Conservation (phyloP, 805 yeast species). For the Wickerhamomyces chaumierensis region DNA sequence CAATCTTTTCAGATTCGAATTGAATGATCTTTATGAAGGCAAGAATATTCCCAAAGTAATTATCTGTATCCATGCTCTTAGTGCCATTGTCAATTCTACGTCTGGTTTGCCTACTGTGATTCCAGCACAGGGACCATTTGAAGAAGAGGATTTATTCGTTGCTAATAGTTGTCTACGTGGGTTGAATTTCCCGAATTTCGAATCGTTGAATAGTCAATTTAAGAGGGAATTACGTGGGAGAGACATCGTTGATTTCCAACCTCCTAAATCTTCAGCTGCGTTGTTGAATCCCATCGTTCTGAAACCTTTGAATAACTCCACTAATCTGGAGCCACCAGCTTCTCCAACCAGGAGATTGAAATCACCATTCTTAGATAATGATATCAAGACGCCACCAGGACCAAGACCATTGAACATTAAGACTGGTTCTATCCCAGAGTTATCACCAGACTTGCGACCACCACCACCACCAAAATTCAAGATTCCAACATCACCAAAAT, state of each 20-base stretch:
- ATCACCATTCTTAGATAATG: slow-evolving; percentile 11
- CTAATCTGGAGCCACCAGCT: too few relatives aligned
- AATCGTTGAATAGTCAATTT: slow-evolving; percentile 34
- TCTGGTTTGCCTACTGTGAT: slow-evolving; percentile 54
- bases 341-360: slow-evolving; percentile 1
- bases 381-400: slow-evolving; percentile 1
- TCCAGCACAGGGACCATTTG: slow-evolving; percentile 45
- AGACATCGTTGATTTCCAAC: background rate
- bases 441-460: background rate
- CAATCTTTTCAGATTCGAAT: slow-evolving; percentile 78
- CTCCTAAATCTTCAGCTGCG: background rate
- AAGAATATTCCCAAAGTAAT: slow-evolving; percentile 90
- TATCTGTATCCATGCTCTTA: slow-evolving; percentile 83
- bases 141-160: slow-evolving; percentile 53
- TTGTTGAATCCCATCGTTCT: background rate
- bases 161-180: slow-evolving; percentile 62
- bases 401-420: slow-evolving; percentile 1
- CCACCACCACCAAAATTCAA: slow-evolving; percentile 1
- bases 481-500: background rate
- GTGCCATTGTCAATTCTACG: slow-evolving; percentile 52
- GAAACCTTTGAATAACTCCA: background rate
- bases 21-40: slow-evolving; percentile 86
- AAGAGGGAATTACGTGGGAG: slow-evolving; percentile 15
- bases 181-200: slow-evolving; percentile 68
- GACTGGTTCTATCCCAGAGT: background rate